Evolutionary conservation across 352 stramenopile genomes (phyloP).

Genomic region (Globisporangium cystogenes): DNA sequence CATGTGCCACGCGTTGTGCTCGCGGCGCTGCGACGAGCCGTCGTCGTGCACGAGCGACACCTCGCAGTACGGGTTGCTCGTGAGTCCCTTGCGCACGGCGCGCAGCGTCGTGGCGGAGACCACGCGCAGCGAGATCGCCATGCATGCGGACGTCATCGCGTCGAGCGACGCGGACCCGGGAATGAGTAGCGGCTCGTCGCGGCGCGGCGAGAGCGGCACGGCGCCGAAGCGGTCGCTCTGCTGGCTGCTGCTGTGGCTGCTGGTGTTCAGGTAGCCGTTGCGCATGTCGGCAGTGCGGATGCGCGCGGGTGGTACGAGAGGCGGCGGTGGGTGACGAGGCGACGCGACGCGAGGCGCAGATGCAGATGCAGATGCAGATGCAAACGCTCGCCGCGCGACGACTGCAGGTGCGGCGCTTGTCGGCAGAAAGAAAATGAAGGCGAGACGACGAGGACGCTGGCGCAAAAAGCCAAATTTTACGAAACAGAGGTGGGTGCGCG

Average conservation of each 20-base stretch:
- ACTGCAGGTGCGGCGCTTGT: background rate
- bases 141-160: conserved; percentile 47
- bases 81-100: conserved; percentile 64
- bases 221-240: conserved; percentile 31
- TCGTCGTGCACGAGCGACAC: conserved; percentile 63
- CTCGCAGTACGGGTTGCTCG: conserved; percentile 65
- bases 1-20: conserved; percentile 34
- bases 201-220: conserved; percentile 49
- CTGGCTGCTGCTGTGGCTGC: conserved; percentile 4
- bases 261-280: conserved; percentile 12
- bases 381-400: no score
- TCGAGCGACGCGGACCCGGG: conserved; percentile 51
- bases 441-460: background rate
- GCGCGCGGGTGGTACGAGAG: no score
- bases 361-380: no score
- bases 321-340: no score
- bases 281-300: conserved; percentile 1
- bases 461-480: no score
- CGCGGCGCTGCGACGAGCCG: conserved; percentile 18
- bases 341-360: no score
- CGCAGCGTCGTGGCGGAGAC: conserved; percentile 51
- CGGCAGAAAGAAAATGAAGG: background rate
- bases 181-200: conserved; percentile 53
- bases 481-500: no score
- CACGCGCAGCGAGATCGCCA: conserved; percentile 52